These are phyloP conservation scores for Sambucus nigra DNA, from an alignment of 129 eudicot species.

Conservation along the genomic window DNA sequence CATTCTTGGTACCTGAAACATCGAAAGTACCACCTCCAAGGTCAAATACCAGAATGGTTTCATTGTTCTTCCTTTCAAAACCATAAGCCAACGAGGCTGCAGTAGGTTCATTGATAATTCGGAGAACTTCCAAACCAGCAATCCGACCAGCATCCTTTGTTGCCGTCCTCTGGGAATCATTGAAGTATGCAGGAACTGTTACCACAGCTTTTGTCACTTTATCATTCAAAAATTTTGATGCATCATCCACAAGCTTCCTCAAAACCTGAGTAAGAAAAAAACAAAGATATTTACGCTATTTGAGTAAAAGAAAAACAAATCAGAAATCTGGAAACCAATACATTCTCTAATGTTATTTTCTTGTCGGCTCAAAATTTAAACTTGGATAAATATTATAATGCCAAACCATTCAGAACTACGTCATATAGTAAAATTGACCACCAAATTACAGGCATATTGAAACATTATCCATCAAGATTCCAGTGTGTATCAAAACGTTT, in stretches of 20 bases:
- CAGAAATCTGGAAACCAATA: too few species aligned
- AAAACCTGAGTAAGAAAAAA: conserved; percentile 39
- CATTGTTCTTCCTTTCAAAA: conserved; percentile 87
- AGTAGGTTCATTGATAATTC: conserved; percentile 93
- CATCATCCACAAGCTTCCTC: conserved; percentile 98
- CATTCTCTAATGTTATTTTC: neutral
- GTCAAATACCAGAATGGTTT: conserved; percentile 87
- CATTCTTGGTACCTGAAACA: conserved; percentile 62
- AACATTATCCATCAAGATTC: neutral
- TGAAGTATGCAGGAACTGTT: conserved; percentile 95
- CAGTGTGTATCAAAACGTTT: too few species aligned
- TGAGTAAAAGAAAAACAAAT: neutral
- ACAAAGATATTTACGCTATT: neutral
- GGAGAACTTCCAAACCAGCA: conserved; percentile 91
- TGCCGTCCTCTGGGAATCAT: conserved; percentile 96
- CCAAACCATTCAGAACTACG: too few species aligned
- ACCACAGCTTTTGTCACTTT: conserved; percentile 94
- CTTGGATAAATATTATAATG: neutral
- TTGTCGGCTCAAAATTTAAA: neutral
- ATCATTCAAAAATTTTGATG: conserved; percentile 79
- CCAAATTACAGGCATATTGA: too few species aligned
- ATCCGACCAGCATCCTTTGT: conserved; percentile 96
- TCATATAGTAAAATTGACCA: too few species aligned
- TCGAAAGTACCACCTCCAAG: conserved; percentile 99
- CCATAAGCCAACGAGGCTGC: conserved; percentile 98